Evolutionary conservation across 192 early-diverging fungal genomes (phyloP), one percentile per base, ranked within the genome.

Genomic region (Coemansia sp.): DNA sequence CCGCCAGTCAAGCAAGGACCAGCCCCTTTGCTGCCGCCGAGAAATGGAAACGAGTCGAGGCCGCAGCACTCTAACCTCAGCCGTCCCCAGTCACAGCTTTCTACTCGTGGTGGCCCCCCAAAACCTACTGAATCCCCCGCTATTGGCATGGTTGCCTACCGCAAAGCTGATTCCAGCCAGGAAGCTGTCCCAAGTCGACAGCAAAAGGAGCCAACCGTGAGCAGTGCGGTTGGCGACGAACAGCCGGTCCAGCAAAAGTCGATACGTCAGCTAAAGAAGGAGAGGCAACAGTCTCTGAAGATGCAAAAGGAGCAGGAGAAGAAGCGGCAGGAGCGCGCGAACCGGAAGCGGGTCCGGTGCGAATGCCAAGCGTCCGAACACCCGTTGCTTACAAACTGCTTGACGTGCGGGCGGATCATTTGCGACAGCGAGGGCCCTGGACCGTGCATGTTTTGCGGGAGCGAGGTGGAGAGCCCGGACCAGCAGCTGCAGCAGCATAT

Each of bases 331-430:
- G 53, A 41, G 54, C 61, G 43, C 25, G 74, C 70, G 5, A 62
- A 59, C 1, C 66, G 79, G 58, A 81, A 73, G 50, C 74, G 79
- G 15, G 50, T 42, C 9, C 69, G 61, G 46, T 81, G 79, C 62
- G 79, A 81, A 46, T 81, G 79, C 67, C 79, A 81, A 45, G 84
- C 81, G 11, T 64, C 81, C 0, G 70, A 62, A 9, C 84, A 85
- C 36, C 57, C 41, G 23, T 60, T 85, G 57, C 32, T 85, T 3
- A 80, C 78, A 4, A 85, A 85, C 70, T 85, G 84, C 56, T 63
- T 85, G 20, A 60, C 59, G 13, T 85, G 84, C 59, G 84, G 84
- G 9, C 84, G 78, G 34, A 85, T 85, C 32, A 66, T 85, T 23
- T 85, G 84, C 63, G 69, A 64, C 22, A 40, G 33, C 20, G 84